Percentiles rank a stretch among this genome's conserved stretches.
Evolutionary conservation across 371 early-diverging fungal genomes (phyloP).

Genomic region (Rhizopus microsporus): DNA sequence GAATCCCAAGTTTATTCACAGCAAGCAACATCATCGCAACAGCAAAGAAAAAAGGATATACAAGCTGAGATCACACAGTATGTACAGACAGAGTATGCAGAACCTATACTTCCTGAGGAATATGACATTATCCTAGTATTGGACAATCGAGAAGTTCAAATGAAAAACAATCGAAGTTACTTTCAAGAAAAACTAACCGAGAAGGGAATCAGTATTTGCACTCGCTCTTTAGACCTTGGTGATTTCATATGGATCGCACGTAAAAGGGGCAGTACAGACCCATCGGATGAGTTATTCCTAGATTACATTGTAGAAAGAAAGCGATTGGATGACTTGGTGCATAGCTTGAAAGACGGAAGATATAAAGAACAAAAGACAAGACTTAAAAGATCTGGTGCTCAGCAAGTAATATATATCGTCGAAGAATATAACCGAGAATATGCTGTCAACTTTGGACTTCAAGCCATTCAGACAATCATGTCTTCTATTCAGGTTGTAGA

Average conservation of each 20-base stretch:
- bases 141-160: constrained; percentile 84
- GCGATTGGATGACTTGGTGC: constrained; percentile 87
- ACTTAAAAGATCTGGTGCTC: constrained; percentile 64
- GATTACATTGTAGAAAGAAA: constrained; percentile 94
- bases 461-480: constrained; percentile 69
- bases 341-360: constrained; percentile 94
- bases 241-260: constrained; percentile 91
- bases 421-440: constrained; percentile 68
- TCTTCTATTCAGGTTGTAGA: constrained; percentile 68
- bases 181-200: constrained; percentile 65
- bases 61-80: constrained; percentile 5
- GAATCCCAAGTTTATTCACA: not conserved
- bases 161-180: constrained; percentile 66
- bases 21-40: constrained; percentile 3
- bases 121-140: constrained; percentile 79
- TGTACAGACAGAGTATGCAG: not conserved
- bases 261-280: constrained; percentile 29
- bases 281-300: constrained; percentile 72
- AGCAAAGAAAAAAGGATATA: not conserved
- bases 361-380: constrained; percentile 96
- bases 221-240: constrained; percentile 76
- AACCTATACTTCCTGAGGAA: constrained; percentile 43
- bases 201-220: constrained; percentile 56
- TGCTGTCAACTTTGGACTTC: constrained; percentile 53
- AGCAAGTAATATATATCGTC: constrained; percentile 80